These are phyloP conservation scores for Phytopythium mirpurense DNA, from an alignment of 352 stramenopile genomes.

Conservation along the genomic window DNA sequence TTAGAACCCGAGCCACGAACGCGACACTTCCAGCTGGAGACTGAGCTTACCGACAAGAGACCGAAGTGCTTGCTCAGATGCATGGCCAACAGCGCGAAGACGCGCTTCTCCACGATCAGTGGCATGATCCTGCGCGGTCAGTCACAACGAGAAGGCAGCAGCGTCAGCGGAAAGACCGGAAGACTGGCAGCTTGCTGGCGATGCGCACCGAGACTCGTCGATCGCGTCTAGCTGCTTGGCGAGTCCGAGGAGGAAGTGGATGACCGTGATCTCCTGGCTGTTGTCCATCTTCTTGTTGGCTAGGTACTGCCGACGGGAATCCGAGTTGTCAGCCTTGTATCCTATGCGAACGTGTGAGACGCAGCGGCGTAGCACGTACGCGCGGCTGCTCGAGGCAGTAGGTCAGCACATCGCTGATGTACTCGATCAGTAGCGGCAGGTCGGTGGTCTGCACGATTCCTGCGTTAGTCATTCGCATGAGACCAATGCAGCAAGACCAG, in stretches of 20 bases:
- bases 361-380: slow-evolving; percentile 31
- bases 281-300: slow-evolving; percentile 68
- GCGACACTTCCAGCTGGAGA: slow-evolving; percentile 6
- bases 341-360: no score
- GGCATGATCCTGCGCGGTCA: slow-evolving; percentile 67
- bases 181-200: neutral
- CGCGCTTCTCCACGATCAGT: slow-evolving; percentile 69
- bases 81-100: slow-evolving; percentile 72
- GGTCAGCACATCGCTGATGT: slow-evolving; percentile 81
- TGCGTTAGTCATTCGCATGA: slow-evolving; percentile 1
- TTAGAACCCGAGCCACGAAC: neutral
- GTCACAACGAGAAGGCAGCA: neutral
- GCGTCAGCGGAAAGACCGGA: neutral
- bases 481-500: neutral
- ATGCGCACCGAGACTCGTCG: slow-evolving; percentile 61
- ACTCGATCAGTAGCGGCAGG: slow-evolving; percentile 84
- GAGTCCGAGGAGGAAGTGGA: slow-evolving; percentile 83
- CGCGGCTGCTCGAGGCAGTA: slow-evolving; percentile 68
- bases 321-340: no score
- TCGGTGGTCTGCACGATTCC: slow-evolving; percentile 69
- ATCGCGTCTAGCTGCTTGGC: slow-evolving; percentile 83
- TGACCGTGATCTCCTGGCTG: slow-evolving; percentile 82
- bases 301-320: slow-evolving; percentile 37
- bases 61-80: slow-evolving; percentile 66
- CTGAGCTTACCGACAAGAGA: slow-evolving; percentile 29